These are phyloP conservation scores for Diaporthe sp. DNA, from an alignment of 2,329 filamentous ascomycete genomes.

Conservation along the genomic window DNA sequence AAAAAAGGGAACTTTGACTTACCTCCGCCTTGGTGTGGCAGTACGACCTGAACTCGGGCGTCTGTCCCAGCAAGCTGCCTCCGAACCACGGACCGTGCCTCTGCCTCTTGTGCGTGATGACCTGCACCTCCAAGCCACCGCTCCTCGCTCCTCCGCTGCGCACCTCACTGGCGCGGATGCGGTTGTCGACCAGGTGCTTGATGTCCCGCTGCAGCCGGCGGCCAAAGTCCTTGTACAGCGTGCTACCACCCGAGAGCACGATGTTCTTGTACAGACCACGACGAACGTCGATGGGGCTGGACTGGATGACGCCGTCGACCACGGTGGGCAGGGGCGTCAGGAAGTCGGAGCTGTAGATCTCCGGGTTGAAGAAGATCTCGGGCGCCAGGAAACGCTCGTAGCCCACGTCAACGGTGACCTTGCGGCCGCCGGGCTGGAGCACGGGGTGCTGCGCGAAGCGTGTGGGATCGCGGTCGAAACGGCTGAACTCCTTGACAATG, in stretches of 20 bases:
- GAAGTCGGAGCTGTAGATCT: slow-evolving; percentile 99
- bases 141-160: slow-evolving; percentile 92
- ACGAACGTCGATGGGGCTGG: slow-evolving; percentile 96
- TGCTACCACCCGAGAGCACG: slow-evolving; percentile 95
- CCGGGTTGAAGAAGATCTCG: slow-evolving; percentile 99
- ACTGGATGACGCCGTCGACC: slow-evolving; percentile 97
- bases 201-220: slow-evolving; percentile 97
- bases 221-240: slow-evolving; percentile 98
- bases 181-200: slow-evolving; percentile 91
- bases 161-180: slow-evolving; percentile 92
- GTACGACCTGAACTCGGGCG: slow-evolving; percentile 97
- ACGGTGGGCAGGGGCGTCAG: slow-evolving; percentile 93
- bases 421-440: slow-evolving; percentile 85
- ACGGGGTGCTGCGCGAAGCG: slow-evolving; percentile 93
- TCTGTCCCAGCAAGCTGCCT: slow-evolving; percentile 95
- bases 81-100: slow-evolving; percentile 99
- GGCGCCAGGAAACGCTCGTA: slow-evolving; percentile 98
- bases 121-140: slow-evolving; percentile 95
- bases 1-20: slow-evolving; percentile 44
- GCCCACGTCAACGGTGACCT: slow-evolving; percentile 89
- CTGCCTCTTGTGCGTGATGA: slow-evolving; percentile 97
- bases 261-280: slow-evolving; percentile 99
- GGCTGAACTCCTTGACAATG: slow-evolving; percentile 97
- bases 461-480: slow-evolving; percentile 93
- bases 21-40: slow-evolving; percentile 92